Evolutionary conservation across 148 eudicot genomes (phyloP).

Genomic region (Camellia sinensis): DNA sequence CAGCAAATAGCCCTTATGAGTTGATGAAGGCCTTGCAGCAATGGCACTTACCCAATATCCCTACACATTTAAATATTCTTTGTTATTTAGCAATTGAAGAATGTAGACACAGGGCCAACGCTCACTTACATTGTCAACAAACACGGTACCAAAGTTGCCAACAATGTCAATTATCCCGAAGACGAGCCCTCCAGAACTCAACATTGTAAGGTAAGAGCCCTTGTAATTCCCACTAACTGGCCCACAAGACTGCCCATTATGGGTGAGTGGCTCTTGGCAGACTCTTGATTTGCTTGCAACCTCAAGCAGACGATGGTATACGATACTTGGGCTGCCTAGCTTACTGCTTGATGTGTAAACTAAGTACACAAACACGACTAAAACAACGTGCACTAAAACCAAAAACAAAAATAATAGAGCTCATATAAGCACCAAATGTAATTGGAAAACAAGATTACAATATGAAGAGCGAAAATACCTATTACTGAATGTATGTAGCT

Average conservation of each 20-base stretch:
- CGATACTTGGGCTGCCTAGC: constrained; percentile 84
- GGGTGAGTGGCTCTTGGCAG: constrained; percentile 72
- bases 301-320: constrained; percentile 68
- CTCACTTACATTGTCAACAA: constrained; percentile 85
- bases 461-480: constrained; percentile 34
- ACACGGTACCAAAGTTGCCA: constrained; percentile 94
- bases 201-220: constrained; percentile 88
- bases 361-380: constrained; percentile 84
- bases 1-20: constrained; percentile 88
- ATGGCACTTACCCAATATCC: constrained; percentile 99
- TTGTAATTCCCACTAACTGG: constrained; percentile 76
- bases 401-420: background rate
- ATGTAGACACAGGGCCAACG: background rate
- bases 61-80: constrained; percentile 24
- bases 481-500: constrained; percentile 94
- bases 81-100: background rate
- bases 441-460: too few species aligned
- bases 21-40: constrained; percentile 93
- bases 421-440: background rate
- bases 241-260: constrained; percentile 79
- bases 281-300: constrained; percentile 72
- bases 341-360: constrained; percentile 79
- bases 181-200: constrained; percentile 85
- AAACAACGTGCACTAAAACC: constrained; percentile 77
- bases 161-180: constrained; percentile 92